A percentile compares a stretch with the other conserved stretches of the same genome.
Conservation (phyloP, 805 yeast genomes). For the Saccharomycopsis schoenii region DNA sequence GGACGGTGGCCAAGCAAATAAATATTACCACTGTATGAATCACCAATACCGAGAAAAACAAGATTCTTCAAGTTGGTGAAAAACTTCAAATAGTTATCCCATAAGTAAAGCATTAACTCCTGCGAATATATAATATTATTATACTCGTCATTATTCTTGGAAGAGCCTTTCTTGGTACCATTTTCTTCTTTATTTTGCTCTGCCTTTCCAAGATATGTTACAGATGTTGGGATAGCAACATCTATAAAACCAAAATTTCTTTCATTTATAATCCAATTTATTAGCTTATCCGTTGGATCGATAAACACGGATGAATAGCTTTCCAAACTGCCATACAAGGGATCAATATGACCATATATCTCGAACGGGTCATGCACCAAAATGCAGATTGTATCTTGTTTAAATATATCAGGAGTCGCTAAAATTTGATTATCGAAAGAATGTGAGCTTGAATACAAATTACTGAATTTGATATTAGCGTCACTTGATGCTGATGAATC, state of each 20-base stretch:
- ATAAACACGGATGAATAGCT: slow-evolving; percentile 62
- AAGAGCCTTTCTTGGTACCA: slow-evolving; percentile 1
- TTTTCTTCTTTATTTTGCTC: slow-evolving; percentile 3
- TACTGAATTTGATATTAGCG: slow-evolving; percentile 5
- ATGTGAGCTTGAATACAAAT: slow-evolving; percentile 28
- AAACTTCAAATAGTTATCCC: slow-evolving; percentile 85
- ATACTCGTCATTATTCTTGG: slow-evolving; percentile 10
- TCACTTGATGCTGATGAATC: slow-evolving; percentile 25
- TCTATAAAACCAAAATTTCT: slow-evolving; percentile 73
- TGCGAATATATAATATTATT: slow-evolving; percentile 36
- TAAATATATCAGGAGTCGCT: slow-evolving; percentile 62
- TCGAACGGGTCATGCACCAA: slow-evolving; percentile 87
- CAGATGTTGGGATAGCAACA: slow-evolving; percentile 61
- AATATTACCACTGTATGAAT: slow-evolving; percentile 77
- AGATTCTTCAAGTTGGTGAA: slow-evolving; percentile 56
- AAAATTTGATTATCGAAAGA: slow-evolving; percentile 55
- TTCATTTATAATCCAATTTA: slow-evolving; percentile 51
- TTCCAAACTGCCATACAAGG: slow-evolving; percentile 69
- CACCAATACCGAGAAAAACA: slow-evolving; percentile 82
- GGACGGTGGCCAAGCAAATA: slow-evolving; percentile 76
- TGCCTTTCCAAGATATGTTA: slow-evolving; percentile 25
- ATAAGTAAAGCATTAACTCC: slow-evolving; percentile 65
- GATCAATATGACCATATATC: slow-evolving; percentile 80
- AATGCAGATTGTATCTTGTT: slow-evolving; percentile 53
- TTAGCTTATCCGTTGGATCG: slow-evolving; percentile 61